Conservation (phyloP, 306 rosid species). For the Vigna trinervia region DNA sequence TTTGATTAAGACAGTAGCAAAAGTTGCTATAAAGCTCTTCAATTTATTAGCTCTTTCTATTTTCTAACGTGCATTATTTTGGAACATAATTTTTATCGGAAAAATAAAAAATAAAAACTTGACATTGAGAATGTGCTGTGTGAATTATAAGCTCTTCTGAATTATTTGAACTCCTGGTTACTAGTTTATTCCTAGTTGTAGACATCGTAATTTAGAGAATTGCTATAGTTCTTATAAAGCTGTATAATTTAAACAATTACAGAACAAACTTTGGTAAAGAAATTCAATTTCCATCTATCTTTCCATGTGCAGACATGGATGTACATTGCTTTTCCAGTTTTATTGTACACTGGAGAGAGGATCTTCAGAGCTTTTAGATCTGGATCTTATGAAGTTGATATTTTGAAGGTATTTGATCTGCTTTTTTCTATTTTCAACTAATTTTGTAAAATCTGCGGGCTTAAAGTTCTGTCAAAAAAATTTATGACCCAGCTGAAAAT, state of each 20-base stretch:
- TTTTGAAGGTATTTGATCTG: slow-evolving; percentile 69
- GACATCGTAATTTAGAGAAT: neutral
- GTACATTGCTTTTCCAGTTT: slow-evolving; percentile 80
- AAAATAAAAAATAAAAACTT: neutral
- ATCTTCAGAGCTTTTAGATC: slow-evolving; percentile 82
- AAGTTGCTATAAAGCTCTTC: slow-evolving; percentile 16
- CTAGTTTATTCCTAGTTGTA: slow-evolving; percentile 2
- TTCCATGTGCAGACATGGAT: slow-evolving; percentile 79
- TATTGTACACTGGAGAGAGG: slow-evolving; percentile 75
- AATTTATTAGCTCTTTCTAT: neutral
- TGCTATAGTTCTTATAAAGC: slow-evolving; percentile 1
- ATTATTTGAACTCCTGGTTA: neutral
- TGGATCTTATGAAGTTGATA: slow-evolving; percentile 67
- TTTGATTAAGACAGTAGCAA: neutral
- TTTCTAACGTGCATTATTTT: neutral
- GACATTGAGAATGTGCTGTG: neutral
- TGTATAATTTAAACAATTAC: neutral
- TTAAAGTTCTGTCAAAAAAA: neutral
- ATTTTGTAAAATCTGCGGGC: neutral
- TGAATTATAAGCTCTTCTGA: neutral
- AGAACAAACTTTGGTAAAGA: neutral
- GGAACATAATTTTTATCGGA: neutral
- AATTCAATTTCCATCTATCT: neutral
- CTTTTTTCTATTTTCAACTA: slow-evolving; percentile 4
- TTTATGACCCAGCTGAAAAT: neutral